A percentile compares a stretch with the other conserved stretches of the same genome.
Conservation (phyloP, 805 yeast genomes). For the Trichomonascus vanleenenianus region DNA sequence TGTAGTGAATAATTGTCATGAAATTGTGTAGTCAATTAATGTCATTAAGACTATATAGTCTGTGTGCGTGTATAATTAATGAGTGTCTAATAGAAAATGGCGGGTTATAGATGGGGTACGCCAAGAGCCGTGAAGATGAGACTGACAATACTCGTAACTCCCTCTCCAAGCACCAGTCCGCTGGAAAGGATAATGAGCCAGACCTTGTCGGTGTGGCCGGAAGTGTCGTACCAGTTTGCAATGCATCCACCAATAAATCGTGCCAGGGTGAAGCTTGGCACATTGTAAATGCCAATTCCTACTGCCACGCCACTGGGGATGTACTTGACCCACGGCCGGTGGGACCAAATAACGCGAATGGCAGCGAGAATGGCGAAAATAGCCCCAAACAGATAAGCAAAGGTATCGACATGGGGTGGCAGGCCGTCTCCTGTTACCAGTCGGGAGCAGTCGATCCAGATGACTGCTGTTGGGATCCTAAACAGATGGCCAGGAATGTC, state of each 20-base stretch:
- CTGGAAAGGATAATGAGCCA: constrained; percentile 80
- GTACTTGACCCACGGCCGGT: constrained; percentile 33
- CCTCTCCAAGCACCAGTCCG: constrained; percentile 92
- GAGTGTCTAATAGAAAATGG: neutral
- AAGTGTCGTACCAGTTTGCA: constrained; percentile 30
- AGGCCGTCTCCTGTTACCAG: constrained; percentile 85
- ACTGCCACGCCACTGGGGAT: constrained; percentile 95
- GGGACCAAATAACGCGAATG: constrained; percentile 32
- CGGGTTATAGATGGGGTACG: constrained; percentile 46
- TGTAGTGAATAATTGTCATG: no score
- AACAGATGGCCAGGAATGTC: constrained; percentile 76
- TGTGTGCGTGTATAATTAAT: neutral
- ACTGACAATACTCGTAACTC: constrained; percentile 73
- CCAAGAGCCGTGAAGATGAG: constrained; percentile 68
- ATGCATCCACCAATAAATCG: constrained; percentile 82
- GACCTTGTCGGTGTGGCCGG: constrained; percentile 45
- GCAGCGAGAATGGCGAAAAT: constrained; percentile 54
- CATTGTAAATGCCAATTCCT: constrained; percentile 91
- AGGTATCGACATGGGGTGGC: constrained; percentile 66
- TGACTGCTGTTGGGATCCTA: constrained; percentile 89
- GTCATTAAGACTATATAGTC: no score
- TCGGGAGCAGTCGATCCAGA: constrained; percentile 95
- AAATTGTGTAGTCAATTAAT: no score
- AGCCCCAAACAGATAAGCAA: constrained; percentile 62
- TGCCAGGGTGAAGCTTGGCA: constrained; percentile 90